Percentiles rank a stretch among this genome's conserved stretches.
These are phyloP conservation scores for Pyrenochaeta sp. DNA, from an alignment of 2,329 filamentous ascomycete species.

Conservation along the genomic window DNA sequence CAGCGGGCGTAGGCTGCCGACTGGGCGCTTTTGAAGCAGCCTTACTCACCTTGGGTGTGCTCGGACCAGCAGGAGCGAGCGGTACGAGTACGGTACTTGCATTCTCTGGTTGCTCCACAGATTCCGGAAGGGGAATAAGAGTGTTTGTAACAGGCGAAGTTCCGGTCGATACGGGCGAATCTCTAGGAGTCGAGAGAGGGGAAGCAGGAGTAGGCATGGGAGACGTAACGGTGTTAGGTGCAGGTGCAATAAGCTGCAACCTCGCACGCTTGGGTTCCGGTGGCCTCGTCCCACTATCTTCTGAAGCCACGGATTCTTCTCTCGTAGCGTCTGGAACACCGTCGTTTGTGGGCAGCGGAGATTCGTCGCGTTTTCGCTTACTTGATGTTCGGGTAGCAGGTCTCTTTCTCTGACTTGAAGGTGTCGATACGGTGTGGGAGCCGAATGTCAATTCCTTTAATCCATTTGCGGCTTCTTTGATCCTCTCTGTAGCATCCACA, in stretches of 20 bases:
- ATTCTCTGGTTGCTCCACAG: slow-evolving; percentile 26
- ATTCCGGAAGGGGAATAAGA: slow-evolving; percentile 19
- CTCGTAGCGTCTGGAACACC: slow-evolving; percentile 19
- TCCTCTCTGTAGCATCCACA: slow-evolving; percentile 45
- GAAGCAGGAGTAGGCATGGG: slow-evolving; percentile 21
- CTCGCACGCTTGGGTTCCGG: slow-evolving; percentile 44
- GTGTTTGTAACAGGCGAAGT: slow-evolving; percentile 23
- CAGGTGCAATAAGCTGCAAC: slow-evolving; percentile 25
- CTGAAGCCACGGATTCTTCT: slow-evolving; percentile 35
- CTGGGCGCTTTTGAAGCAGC: slow-evolving; percentile 14
- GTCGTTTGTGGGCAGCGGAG: slow-evolving; percentile 39
- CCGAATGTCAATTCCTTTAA: slow-evolving; percentile 46
- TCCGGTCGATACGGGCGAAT: slow-evolving; percentile 14
- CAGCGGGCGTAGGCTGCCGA: slow-evolving; percentile 26
- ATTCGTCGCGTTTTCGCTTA: slow-evolving; percentile 66
- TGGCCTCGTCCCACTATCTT: slow-evolving; percentile 35
- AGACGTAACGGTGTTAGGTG: slow-evolving; percentile 15
- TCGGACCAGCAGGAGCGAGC: slow-evolving; percentile 55
- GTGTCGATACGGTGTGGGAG: slow-evolving; percentile 27
- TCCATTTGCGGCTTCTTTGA: slow-evolving; percentile 45
- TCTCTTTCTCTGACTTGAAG: slow-evolving; percentile 31
- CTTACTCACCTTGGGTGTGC: slow-evolving; percentile 35
- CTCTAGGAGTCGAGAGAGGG: slow-evolving; percentile 13
- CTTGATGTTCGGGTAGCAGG: slow-evolving; percentile 39
- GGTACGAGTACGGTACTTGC: slow-evolving; percentile 49